A percentile compares a stretch with the other conserved stretches of the same genome.
phyloP scores from a whole-genome alignment of 2,329 filamentous ascomycete species.

The Ophiocordyceps sinensis region DNA sequence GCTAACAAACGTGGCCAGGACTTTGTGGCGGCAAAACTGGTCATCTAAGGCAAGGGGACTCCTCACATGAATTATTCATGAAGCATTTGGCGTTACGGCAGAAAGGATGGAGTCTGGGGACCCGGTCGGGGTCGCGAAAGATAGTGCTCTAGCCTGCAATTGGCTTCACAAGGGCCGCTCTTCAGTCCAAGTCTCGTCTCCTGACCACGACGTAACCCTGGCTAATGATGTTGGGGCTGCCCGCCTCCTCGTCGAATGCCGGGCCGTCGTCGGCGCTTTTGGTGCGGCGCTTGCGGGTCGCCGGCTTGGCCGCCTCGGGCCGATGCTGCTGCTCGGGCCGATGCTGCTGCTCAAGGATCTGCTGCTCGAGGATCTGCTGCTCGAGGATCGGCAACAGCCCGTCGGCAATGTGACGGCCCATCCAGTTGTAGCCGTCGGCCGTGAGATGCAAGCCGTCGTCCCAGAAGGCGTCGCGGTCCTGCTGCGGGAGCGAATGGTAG shows the following conservation, averaged over 20 bases:
- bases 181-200: constrained; percentile 34
- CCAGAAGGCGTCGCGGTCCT: constrained; percentile 37
- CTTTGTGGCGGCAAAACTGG: constrained; percentile 40
- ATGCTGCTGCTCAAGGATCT: no score
- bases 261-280: constrained; percentile 19
- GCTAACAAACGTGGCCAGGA: constrained; percentile 22
- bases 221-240: constrained; percentile 28
- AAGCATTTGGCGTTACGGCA: constrained; percentile 1
- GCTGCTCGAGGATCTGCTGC: no score
- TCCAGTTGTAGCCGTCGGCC: constrained; percentile 43
- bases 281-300: not conserved
- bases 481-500: constrained; percentile 31
- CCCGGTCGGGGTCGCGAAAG: not conserved
- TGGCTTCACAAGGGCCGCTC: not conserved
- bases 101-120: not conserved
- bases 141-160: not conserved
- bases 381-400: constrained; percentile 32
- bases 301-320: constrained; percentile 9
- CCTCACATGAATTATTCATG: not conserved
- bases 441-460: constrained; percentile 47
- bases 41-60: constrained; percentile 12
- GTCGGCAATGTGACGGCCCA: constrained; percentile 42
- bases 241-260: constrained; percentile 34
- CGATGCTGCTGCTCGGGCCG: constrained; percentile 5
- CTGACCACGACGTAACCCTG: constrained; percentile 41